Conservation (phyloP, 1,139 yeast genomes). For the Taphrina wiesneri region DNA sequence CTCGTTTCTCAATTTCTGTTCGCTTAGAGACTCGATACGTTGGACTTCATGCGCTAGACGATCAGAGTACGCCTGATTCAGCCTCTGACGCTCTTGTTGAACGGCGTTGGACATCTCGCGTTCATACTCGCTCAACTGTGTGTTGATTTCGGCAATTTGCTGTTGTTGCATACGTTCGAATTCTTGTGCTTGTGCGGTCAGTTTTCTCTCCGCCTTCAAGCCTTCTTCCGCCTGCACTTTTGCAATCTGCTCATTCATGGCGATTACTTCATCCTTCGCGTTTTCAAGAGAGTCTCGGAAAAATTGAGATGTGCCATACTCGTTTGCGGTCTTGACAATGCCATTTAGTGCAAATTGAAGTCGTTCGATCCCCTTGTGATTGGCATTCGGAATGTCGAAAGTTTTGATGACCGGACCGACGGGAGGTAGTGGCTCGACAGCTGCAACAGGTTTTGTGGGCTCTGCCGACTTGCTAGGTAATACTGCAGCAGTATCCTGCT, state of each 20-base stretch:
- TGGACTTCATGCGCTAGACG: conserved; percentile 67
- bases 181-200: conserved; percentile 45
- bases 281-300: conserved; percentile 22
- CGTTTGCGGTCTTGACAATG: conserved; percentile 30
- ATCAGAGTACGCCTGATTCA: conserved; percentile 63
- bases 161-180: conserved; percentile 37
- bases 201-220: conserved; percentile 42
- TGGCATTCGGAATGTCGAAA: conserved; percentile 19
- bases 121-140: conserved; percentile 53
- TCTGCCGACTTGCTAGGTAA: neutral
- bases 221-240: conserved; percentile 39
- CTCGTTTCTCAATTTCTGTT: conserved; percentile 75
- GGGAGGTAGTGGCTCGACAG: conserved; percentile 30
- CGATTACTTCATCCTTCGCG: conserved; percentile 38
- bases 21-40: conserved; percentile 66
- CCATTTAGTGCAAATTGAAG: conserved; percentile 29
- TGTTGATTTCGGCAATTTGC: conserved; percentile 37
- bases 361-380: conserved; percentile 18
- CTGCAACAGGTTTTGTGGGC: neutral
- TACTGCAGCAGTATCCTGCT: neutral
- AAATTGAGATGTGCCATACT: conserved; percentile 20
- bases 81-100: conserved; percentile 61
- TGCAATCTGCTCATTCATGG: conserved; percentile 43
- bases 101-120: conserved; percentile 60
- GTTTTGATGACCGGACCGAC: conserved; percentile 21